Base-by-base conservation (phyloP, 2,329 filamentous ascomycete genomes). In the Penicillium sp. region DNA sequence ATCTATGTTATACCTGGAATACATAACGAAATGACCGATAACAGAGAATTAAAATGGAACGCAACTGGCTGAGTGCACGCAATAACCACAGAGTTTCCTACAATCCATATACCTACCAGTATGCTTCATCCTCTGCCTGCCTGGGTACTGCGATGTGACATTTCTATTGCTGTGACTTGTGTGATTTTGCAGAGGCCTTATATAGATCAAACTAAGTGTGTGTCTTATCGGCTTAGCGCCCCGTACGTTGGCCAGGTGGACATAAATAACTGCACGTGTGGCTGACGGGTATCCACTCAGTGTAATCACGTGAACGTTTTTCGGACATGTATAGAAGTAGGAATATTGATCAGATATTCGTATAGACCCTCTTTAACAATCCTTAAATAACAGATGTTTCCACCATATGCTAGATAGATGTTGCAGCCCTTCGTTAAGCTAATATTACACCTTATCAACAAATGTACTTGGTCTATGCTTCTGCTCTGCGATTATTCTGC, bases 401-500 rank as follows among this genome's bases (percentile, higher is more conserved):
- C 0, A 35, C 5, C 3, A n/a, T 22, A n/a, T 11, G 20, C 31
- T 46, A 35, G 20, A 9, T 13, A 46, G 9, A 46, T 34, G 13
- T 2, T 46, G 18, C 14, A 34, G 31, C 18, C 14, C 8, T 46
- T 45, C 20, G n/a, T 11, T 11, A 35, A 46, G 31, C 20, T 34
- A 13, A 2, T 1, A 14, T 5, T 16, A 46, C 11, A 24, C 16
- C 16, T 46, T 8, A 16, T 7, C 18, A 29, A 29, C 13, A n/a
- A 18, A 26, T n/a, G 18, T 38, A 50, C 37, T 34, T 50, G 26
- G 16, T 50, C 37, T 34, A 47, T 31, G 47, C 47, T 34, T 38
- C 46, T 5, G 13, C 47, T 22, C 48, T 29, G 16, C 9, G 7
- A 35, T 26, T 55, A 62, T 71, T 72, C 60, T 71, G 68, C 67